Conservation (phyloP, 495 filamentous ascomycete species). For the Penicillium chermesinum region DNA sequence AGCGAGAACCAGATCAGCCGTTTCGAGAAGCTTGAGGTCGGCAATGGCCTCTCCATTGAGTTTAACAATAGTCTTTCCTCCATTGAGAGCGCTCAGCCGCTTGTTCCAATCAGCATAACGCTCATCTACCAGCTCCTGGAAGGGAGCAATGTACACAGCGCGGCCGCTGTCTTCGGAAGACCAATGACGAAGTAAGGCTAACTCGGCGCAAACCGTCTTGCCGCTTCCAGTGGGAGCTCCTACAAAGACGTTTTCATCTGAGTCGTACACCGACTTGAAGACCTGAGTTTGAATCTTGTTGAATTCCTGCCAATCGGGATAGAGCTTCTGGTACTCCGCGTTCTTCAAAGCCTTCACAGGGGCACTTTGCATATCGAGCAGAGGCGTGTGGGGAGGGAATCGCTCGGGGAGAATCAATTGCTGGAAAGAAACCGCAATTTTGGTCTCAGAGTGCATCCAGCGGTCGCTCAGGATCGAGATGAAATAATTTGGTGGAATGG, state of each 20-base stretch:
- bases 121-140: conserved; percentile 87
- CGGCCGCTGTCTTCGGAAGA: conserved; percentile 60
- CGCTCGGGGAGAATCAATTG: conserved; percentile 92
- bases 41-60: conserved; percentile 89
- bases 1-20: conserved; percentile 85
- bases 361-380: conserved; percentile 85
- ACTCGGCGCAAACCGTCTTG: conserved; percentile 95
- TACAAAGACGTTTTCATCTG: conserved; percentile 89
- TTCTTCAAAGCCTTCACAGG: conserved; percentile 83
- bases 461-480: conserved; percentile 89
- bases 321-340: conserved; percentile 75
- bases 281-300: conserved; percentile 98
- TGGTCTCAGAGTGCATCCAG: conserved; percentile 98
- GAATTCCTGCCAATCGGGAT: conserved; percentile 81
- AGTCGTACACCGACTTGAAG: conserved; percentile 84
- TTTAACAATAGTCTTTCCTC: conserved; percentile 90
- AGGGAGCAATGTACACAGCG: conserved; percentile 92
- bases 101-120: conserved; percentile 77
- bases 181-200: conserved; percentile 90
- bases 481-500: conserved; percentile 98
- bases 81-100: conserved; percentile 63
- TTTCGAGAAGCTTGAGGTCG: conserved; percentile 84
- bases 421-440: conserved; percentile 87
- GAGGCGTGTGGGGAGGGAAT: conserved; percentile 86
- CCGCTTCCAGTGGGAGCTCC: conserved; percentile 87